Base-by-base conservation (phyloP, 768 basidiomycete genomes). In the Leccinum variicolor region DNA sequence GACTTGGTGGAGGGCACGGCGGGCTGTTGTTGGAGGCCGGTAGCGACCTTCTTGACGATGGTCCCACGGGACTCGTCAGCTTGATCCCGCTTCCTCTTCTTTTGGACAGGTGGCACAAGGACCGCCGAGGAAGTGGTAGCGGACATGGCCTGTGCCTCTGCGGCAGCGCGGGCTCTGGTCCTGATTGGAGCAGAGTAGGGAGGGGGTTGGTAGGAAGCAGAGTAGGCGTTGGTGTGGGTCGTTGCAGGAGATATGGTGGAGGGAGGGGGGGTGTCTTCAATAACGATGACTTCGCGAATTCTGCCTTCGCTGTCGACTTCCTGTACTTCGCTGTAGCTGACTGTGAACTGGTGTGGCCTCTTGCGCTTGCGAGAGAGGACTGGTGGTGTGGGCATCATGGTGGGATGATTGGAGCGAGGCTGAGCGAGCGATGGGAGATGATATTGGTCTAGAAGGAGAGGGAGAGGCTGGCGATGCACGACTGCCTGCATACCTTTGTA, bases 181-280 rank as follows among this genome's bases (percentile, higher is more conserved):
- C 91, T 77, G 64, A 91, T 87, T 54, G 90, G 87, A 21, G 87
- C 89, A 28, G 85, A 81, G 73, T 81, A 90, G 17, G 82, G 62
- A 23, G 90, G 87, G 17, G 89, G 89, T 69, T 91, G 90, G 76
- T 89, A 89, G 57, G 89, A 89, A 46, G 86, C 81, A 50, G 90
- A 92, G 73, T 81, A 90, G 60, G 81, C 83, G 59, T 84, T 81
- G 62, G 82, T 84, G 71, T 86, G 82, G 29, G 87, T 85, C 33
- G 85, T 78, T 58, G 89, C 84, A 56, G 90, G 87, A 52, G 89
- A 90, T 69, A 86, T 82, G 52, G 91, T 90, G 52, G 71, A 74
- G 54, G 86, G 83, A 45, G 91, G 91, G 36, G 92, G 92, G 46
- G 92, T 93, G 76, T 94, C 92, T 66, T 94, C 92, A 73, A 94